Evolutionary conservation across 352 stramenopile species (phyloP).

Genomic region (Phytophthora fragariaefolia): DNA sequence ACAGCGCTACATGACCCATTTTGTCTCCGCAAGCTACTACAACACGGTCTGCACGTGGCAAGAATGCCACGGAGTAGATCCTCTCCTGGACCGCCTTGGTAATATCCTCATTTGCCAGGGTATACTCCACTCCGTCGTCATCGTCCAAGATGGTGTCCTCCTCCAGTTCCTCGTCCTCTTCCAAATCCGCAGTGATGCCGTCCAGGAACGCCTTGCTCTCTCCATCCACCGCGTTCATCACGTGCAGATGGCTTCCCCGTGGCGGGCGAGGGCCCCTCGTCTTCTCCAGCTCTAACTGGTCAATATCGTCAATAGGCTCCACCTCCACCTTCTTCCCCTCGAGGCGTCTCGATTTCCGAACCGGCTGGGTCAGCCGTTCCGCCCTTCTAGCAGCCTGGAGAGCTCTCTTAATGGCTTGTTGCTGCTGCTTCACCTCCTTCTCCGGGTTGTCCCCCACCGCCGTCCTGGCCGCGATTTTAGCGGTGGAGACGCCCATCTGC

Average conservation of each 20-base stretch:
- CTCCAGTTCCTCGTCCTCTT: slow-evolving; percentile 45
- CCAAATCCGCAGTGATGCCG: slow-evolving; percentile 39
- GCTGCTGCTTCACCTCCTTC: slow-evolving; percentile 22
- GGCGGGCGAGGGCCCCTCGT: slow-evolving; percentile 6
- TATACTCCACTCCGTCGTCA: slow-evolving; percentile 56
- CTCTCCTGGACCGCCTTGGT: slow-evolving; percentile 76
- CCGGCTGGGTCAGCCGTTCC: slow-evolving; percentile 35
- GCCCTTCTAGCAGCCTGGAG: slow-evolving; percentile 24
- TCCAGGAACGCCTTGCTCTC: slow-evolving; percentile 52
- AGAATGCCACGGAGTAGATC: slow-evolving; percentile 83
- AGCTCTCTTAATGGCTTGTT: slow-evolving; percentile 15
- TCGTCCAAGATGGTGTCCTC: slow-evolving; percentile 40
- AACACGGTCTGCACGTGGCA: slow-evolving; percentile 64
- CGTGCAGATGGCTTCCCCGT: slow-evolving; percentile 21
- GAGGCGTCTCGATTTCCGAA: slow-evolving; percentile 70
- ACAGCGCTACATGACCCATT: slow-evolving; percentile 74
- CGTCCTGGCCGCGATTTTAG: slow-evolving; percentile 72
- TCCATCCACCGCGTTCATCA: slow-evolving; percentile 38
- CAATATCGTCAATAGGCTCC: slow-evolving; percentile 35
- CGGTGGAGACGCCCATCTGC: slow-evolving; percentile 81
- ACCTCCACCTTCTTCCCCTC: slow-evolving; percentile 65
- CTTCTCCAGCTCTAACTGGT: slow-evolving; percentile 33
- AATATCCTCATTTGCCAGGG: slow-evolving; percentile 58
- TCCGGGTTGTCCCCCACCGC: slow-evolving; percentile 24
- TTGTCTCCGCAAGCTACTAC: slow-evolving; percentile 81